phyloP scores from a whole-genome alignment of 225 moss, liverwort and hornwort genomes.

The Sphagnum tenellum region DNA sequence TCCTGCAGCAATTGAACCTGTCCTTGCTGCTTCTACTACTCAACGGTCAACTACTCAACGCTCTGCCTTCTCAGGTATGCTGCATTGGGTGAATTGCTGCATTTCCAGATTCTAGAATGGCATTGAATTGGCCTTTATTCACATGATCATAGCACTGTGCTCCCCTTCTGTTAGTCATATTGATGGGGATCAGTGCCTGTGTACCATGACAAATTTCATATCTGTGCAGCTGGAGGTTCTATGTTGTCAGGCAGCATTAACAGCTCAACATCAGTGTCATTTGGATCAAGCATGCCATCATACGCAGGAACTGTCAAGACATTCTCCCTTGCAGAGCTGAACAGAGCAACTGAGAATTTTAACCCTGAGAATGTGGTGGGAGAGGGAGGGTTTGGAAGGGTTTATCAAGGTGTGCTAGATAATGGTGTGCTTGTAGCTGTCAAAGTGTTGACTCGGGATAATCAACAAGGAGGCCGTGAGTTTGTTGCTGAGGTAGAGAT shows the following conservation, averaged over 20 bases:
- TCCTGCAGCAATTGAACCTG: not conserved
- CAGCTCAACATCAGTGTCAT: conserved; percentile 26
- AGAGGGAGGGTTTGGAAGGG: conserved; percentile 44
- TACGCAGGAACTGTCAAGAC: conserved; percentile 31
- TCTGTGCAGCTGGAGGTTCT: conserved; percentile 13
- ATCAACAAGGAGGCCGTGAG: conserved; percentile 20
- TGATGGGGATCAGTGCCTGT: too few relatives aligned
- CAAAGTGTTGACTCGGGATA: conserved; percentile 22
- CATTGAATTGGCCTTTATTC: not conserved
- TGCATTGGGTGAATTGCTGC: too few relatives aligned
- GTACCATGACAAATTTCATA: too few relatives aligned
- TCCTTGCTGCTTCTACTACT: not conserved
- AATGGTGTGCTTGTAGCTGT: conserved; percentile 32
- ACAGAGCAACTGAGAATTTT: conserved; percentile 30
- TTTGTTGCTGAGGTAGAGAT: conserved; percentile 37
- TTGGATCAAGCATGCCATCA: conserved; percentile 28
- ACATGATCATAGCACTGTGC: not conserved
- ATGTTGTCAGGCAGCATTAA: conserved; percentile 16
- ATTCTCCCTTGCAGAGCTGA: conserved; percentile 24
- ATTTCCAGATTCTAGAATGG: too few relatives aligned
- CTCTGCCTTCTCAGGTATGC: not conserved
- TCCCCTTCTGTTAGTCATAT: not conserved
- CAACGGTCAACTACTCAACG: not conserved
- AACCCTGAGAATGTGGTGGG: conserved; percentile 31
- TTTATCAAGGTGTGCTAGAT: conserved; percentile 31